Evolutionary conservation across 768 basidiomycete genomes (phyloP), one percentile per base, ranked within the genome.

Genomic region (Lentinus brumalis): DNA sequence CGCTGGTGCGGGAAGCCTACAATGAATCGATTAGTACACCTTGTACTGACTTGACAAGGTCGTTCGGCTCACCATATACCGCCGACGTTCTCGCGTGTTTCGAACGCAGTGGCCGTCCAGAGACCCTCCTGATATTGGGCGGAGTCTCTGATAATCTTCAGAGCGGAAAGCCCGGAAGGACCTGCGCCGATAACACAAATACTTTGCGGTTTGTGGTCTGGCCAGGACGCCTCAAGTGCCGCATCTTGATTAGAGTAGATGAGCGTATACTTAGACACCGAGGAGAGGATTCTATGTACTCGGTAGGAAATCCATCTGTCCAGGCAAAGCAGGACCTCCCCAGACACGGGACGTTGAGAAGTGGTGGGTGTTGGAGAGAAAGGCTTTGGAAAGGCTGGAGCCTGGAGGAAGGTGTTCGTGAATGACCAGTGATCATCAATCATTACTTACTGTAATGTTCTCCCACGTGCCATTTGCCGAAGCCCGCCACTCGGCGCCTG

Each of bases 171-270:
- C 7, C 93, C 92, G 16, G 80, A 79, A n/a, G 91, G 79, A 12
- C 92, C 92, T 16, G 83, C 89, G 4, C 92, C 92, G 44, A 94
- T 82, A 50, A 94, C 77, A 58, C 87, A 86, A 57, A 92, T 88
- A 21, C 32, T 18, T 18, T 56, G 44, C 11, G 21, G 47, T 18
- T 32, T 54, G 8, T 29, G 50, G 6, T 18, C 50, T 18, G 40
- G 16, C 49, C 53, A 61, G 31, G 45, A 59, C 6, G 46, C 26
- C 14, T 61, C 60, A 12, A 61, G 26, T 21, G 60, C 60, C 15
- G 54, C 40, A 32, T 53, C 58, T 53, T 46, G 21, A 35, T 2
- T 21, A 15, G 6, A 50, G 14, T 10, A 39, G 7, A 26, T 11
- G 45, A 30, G 52, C 32, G 52, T 15, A 14, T 5, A 15, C n/a